Percentiles rank a stretch among this genome's conserved stretches.
phyloP scores from a whole-genome alignment of 1,139 yeast species.

The Taphrina wiesneri region DNA sequence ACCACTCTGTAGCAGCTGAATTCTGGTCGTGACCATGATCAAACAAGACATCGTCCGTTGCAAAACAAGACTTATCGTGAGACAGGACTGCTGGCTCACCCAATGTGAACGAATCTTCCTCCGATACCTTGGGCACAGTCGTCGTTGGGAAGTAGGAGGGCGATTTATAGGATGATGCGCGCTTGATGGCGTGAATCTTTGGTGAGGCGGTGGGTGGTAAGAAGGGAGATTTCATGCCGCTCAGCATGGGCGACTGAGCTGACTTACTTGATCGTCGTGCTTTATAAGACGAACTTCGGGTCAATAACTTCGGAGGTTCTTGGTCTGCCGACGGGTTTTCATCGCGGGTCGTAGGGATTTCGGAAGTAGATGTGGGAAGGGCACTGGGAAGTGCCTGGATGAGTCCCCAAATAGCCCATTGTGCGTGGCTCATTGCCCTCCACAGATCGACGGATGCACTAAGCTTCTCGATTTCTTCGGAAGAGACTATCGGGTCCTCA shows the following conservation, averaged over 20 bases:
- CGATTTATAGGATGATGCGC: constrained; percentile 7
- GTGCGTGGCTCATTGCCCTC: constrained; percentile 76
- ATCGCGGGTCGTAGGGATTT: not conserved
- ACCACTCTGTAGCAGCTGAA: constrained; percentile 1
- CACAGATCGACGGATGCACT: constrained; percentile 69
- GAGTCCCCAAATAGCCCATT: constrained; percentile 92
- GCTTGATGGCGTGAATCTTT: not conserved
- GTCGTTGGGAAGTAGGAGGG: constrained; percentile 34
- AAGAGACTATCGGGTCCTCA: constrained; percentile 50
- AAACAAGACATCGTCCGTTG: constrained; percentile 5
- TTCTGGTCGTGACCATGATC: not conserved
- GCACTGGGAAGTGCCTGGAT: constrained; percentile 54
- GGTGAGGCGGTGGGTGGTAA: constrained; percentile 15
- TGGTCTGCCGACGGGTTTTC: not conserved
- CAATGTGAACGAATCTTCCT: constrained; percentile 36
- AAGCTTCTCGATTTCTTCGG: constrained; percentile 56
- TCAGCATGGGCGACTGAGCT: constrained; percentile 11
- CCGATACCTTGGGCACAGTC: constrained; percentile 17
- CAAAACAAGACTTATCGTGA: not conserved
- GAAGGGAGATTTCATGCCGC: constrained; percentile 29
- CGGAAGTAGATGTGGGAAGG: not conserved
- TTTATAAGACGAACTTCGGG: not conserved
- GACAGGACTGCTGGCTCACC: constrained; percentile 33
- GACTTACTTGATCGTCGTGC: not conserved
- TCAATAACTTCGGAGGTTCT: not conserved